Conservation (phyloP, 2,329 filamentous ascomycete genomes). For the Pleoardoris graminearum region DNA sequence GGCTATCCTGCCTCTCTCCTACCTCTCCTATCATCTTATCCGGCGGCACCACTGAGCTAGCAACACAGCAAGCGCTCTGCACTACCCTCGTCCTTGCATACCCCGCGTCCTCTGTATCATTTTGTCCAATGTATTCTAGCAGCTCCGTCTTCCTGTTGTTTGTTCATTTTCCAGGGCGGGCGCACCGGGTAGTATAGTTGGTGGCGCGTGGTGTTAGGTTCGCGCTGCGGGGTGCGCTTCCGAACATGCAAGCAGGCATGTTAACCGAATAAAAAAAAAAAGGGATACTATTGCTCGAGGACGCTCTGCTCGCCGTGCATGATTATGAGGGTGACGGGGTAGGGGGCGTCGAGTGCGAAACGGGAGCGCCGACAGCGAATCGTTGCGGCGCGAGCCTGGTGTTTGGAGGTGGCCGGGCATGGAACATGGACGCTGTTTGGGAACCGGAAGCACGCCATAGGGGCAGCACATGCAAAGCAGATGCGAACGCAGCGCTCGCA, state of each 20-base stretch:
- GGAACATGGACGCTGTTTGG: not conserved
- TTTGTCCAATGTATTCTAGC: conserved; percentile 14
- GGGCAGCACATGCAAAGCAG: not conserved
- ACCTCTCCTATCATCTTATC: conserved; percentile 7
- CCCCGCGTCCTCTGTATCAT: conserved; percentile 12
- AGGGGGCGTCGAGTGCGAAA: not conserved
- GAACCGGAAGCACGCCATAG: not conserved
- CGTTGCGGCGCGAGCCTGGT: conserved; percentile 1
- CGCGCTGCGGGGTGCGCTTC: not conserved
- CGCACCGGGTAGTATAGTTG: not conserved
- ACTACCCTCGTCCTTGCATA: conserved; percentile 22
- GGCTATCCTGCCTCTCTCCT: conserved; percentile 1
- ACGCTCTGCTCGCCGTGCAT: no score
- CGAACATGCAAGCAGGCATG: not conserved
- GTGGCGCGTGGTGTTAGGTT: not conserved
- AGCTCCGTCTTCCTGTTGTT: conserved; percentile 17
- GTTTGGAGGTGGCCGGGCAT: conserved; percentile 2
- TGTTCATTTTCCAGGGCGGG: conserved; percentile 4
- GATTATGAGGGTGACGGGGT: no score
- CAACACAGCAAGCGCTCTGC: conserved; percentile 29
- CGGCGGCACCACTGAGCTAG: conserved; percentile 23
- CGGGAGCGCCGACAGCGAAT: conserved; percentile 13
- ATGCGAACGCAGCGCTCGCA: not conserved
- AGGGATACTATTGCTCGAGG: no score
- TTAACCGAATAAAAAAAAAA: no score